Evolutionary conservation across 2,329 filamentous ascomycete genomes (phyloP).

Genomic region (Paraphaeosphaeria minitans): DNA sequence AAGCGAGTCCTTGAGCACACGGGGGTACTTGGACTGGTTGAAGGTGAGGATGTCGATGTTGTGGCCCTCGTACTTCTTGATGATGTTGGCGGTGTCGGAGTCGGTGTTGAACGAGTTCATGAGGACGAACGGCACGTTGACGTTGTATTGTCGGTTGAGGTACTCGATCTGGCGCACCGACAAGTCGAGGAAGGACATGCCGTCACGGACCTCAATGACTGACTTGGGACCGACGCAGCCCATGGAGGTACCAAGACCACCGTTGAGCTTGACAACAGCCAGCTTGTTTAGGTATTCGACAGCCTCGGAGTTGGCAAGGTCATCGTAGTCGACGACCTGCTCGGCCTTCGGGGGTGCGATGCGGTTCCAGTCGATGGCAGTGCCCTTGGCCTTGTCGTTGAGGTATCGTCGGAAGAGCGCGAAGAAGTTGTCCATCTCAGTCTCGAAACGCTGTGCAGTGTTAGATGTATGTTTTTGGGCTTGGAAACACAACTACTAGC

Average conservation of each 20-base stretch:
- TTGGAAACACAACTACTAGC: not conserved
- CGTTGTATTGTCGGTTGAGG: constrained; percentile 96
- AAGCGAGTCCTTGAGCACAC: constrained; percentile 97
- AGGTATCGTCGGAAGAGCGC: constrained; percentile 97
- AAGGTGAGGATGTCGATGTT: constrained; percentile 99
- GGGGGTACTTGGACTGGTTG: constrained; percentile 98
- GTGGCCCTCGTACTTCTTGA: constrained; percentile 99
- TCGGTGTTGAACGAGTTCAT: constrained; percentile 99
- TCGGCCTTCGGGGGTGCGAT: constrained; percentile 91
- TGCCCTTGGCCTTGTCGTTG: constrained; percentile 99
- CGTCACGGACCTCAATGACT: constrained; percentile 98
- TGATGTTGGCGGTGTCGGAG: constrained; percentile 95
- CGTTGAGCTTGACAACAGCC: constrained; percentile 98
- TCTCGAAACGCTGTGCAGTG: constrained; percentile 79
- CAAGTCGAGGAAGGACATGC: constrained; percentile 99
- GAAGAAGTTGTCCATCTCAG: constrained; percentile 99
- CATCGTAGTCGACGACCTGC: constrained; percentile 94
- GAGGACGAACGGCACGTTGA: constrained; percentile 96
- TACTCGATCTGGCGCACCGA: constrained; percentile 99
- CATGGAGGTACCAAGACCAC: constrained; percentile 99
- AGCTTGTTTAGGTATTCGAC: constrained; percentile 96
- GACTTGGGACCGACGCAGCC: constrained; percentile 99
- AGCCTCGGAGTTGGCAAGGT: constrained; percentile 85
- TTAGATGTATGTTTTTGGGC: constrained; percentile 17
- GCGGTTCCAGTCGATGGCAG: constrained; percentile 92